Evolutionary conservation across 192 early-diverging fungal genomes (phyloP), one percentile per base, ranked within the genome.

Genomic region (Coemansia biformis): DNA sequence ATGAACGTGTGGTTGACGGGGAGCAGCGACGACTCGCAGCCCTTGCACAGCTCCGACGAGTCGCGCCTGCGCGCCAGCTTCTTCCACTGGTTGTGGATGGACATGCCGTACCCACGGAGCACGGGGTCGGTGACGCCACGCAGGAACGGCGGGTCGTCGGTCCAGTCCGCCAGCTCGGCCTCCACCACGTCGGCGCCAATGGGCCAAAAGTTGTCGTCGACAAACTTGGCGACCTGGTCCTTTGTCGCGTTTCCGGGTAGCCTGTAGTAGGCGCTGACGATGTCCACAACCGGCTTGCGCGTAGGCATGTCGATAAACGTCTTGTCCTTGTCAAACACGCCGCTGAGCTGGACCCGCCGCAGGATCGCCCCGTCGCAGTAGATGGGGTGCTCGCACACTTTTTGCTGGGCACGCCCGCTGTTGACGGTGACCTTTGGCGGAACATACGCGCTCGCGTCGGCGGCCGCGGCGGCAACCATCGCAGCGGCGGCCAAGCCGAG

Each of bases 281-380:
- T 68, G 4, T 75, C 51, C 21, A 45, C 18, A 2, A 78, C 61
- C 8, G 85, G 82, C 45, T 77, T 77, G 29, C 67, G 65, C 16
- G 83, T 85, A 11, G 85, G 83, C 77, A 79, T 82, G 43, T 83
- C 78, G 16, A 86, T 77, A 72, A 83, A 86, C 5, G 85, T 84
- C 66, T 87, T 87, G 58, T 83, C 84, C 33, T 83, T 78, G 16
- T 62, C 53, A 49, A 76, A 87, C 16, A 85, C 48, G 1, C 53
- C 48, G 38, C 81, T 70, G 11, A 79, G 61, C 59, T 84, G 80
- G 21, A 87, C 69, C 10, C 60, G 55, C 21, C 72, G 40, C 24
- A 87, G 66, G 13, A 85, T 41, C 10, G 74, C 66, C 1, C 85
- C 83, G 14, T 70, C 64, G 60, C 85, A 87, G 55, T 85, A 87